Evolutionary conservation across 2,329 filamentous ascomycete species (phyloP).

Genomic region (Pestalotiopsis sp.): DNA sequence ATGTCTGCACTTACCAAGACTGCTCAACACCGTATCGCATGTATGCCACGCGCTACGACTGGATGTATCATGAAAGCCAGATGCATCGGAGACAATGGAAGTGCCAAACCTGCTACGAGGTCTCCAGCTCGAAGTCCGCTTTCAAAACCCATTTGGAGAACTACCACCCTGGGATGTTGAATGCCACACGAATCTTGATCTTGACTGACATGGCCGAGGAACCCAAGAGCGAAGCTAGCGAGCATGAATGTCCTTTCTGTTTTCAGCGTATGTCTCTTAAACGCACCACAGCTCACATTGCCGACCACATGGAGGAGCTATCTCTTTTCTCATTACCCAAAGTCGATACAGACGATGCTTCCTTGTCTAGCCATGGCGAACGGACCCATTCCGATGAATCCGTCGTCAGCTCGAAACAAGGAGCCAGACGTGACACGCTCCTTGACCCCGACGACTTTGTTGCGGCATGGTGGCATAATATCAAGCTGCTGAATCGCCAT

Average conservation of each 20-base stretch:
- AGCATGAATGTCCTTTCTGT: not conserved
- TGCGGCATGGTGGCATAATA: too few species aligned
- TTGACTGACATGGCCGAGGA: not conserved
- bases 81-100: not conserved
- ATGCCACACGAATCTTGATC: not conserved
- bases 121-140: not conserved
- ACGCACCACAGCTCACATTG: not conserved
- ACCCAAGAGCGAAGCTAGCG: not conserved
- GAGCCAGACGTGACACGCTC: too few species aligned
- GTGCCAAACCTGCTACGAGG: not conserved
- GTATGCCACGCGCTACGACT: not conserved
- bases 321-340: not conserved
- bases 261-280: not conserved
- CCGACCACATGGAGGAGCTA: not conserved
- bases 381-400: too few species aligned
- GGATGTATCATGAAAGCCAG: not conserved
- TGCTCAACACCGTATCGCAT: not conserved
- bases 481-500: too few species aligned
- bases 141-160: not conserved
- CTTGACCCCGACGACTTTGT: too few species aligned
- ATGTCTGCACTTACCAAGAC: not conserved
- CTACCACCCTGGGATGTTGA: not conserved
- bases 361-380: too few species aligned
- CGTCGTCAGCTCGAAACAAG: too few species aligned
- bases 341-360: slow-evolving; percentile 23